Conservation (phyloP, 805 yeast genomes). For the Candida nonsorbophila region DNA sequence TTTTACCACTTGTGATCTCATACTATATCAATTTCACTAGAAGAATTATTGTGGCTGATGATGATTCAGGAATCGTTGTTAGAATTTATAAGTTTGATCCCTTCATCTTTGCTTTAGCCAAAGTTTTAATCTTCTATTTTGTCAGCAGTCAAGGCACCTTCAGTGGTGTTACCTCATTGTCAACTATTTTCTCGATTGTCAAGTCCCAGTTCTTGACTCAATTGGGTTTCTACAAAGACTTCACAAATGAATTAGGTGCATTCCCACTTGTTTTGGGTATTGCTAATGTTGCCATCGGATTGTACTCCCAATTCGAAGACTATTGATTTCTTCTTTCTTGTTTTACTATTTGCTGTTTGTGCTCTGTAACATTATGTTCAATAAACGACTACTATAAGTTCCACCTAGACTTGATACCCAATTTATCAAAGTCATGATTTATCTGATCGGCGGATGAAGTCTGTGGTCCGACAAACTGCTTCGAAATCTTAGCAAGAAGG, state of each 20-base stretch:
- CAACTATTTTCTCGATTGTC: constrained; percentile 21
- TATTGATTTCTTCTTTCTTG: constrained; percentile 15
- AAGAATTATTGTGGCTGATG: constrained; percentile 30
- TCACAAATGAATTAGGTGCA: constrained; percentile 35
- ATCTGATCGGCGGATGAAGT: constrained; percentile 29
- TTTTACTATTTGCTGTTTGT: constrained; percentile 8
- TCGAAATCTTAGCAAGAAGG: constrained; percentile 37
- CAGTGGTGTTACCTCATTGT: constrained; percentile 18
- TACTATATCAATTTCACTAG: constrained; percentile 50
- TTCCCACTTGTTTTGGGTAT: constrained; percentile 43
- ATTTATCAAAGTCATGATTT: constrained; percentile 26
- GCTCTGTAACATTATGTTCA: too few species aligned
- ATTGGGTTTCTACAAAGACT: constrained; percentile 33
- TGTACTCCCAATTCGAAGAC: constrained; percentile 49
- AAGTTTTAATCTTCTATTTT: constrained; percentile 38
- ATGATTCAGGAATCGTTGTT: constrained; percentile 24
- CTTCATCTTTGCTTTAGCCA: constrained; percentile 44
- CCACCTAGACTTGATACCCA: constrained; percentile 35
- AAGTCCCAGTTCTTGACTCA: constrained; percentile 27
- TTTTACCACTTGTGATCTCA: constrained; percentile 38
- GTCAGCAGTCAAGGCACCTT: constrained; percentile 24
- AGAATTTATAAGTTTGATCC: constrained; percentile 49
- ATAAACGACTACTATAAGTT: constrained; percentile 9
- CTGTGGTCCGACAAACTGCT: constrained; percentile 37
- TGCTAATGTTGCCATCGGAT: constrained; percentile 42